These are phyloP conservation scores for Rhazya stricta DNA, from an alignment of 257 asterid genomes.

Conservation along the genomic window DNA sequence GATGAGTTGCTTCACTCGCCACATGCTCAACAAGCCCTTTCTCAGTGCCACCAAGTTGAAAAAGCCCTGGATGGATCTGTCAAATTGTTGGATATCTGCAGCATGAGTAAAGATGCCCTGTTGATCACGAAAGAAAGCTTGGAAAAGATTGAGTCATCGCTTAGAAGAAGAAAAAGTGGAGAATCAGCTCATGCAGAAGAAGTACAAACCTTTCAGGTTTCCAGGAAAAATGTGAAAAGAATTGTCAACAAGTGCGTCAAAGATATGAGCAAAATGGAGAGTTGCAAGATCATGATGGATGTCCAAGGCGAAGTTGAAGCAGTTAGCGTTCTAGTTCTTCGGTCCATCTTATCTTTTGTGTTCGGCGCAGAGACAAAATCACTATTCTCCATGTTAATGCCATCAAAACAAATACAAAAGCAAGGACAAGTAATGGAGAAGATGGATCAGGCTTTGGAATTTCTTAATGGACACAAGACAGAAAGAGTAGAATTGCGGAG, in stretches of 20 bases:
- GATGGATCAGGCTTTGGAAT: neutral
- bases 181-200: neutral
- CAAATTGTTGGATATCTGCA: conserved; percentile 7
- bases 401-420: neutral
- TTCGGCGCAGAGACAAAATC: neutral
- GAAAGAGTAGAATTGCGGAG: neutral
- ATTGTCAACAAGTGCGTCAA: neutral
- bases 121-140: neutral
- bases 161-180: conserved; percentile 1
- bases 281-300: neutral
- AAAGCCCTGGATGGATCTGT: neutral
- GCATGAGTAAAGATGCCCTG: neutral
- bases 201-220: conserved; percentile 16
- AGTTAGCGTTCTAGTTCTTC: neutral
- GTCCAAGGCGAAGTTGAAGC: neutral
- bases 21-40: neutral
- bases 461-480: neutral
- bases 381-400: neutral
- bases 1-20: conserved; percentile 8
- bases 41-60: neutral
- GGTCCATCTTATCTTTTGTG: neutral
- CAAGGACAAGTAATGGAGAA: neutral
- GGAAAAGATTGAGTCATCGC: neutral
- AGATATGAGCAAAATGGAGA: neutral
- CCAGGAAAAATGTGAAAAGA: conserved; percentile 13